A percentile compares a stretch with the other conserved stretches of the same genome.
Evolutionary conservation across 1,284 basidiomycete genomes (phyloP).

Genomic region (Irpex sp.): DNA sequence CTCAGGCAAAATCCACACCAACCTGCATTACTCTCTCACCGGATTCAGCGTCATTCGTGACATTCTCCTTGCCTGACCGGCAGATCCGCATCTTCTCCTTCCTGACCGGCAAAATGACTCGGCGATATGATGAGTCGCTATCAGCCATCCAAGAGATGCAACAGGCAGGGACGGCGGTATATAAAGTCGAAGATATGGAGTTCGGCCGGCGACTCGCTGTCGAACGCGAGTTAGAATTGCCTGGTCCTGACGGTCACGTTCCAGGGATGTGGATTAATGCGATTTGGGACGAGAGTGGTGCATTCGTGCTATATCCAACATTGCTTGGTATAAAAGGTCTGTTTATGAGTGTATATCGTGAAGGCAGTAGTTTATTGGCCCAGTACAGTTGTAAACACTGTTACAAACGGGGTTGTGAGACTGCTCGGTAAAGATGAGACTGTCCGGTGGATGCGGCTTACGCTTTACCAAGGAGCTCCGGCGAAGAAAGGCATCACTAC

Average conservation of each 20-base stretch:
- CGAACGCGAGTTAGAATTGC: conserved; percentile 87
- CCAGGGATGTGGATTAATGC: conserved; percentile 78
- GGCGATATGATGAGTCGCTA: conserved; percentile 94
- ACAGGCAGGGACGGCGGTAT: conserved; percentile 86
- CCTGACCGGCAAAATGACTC: conserved; percentile 82
- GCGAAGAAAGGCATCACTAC: conserved; percentile 73
- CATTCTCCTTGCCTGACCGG: conserved; percentile 88
- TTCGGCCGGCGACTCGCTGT: conserved; percentile 93
- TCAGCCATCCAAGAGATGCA: conserved; percentile 95
- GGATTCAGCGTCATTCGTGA: conserved; percentile 82
- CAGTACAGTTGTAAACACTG: conserved; percentile 80
- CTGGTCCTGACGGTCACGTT: conserved; percentile 61
- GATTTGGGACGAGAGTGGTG: conserved; percentile 95
- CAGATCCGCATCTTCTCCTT: conserved; percentile 94
- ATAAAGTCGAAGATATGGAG: conserved; percentile 97
- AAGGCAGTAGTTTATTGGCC: not conserved
- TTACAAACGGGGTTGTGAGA: conserved; percentile 89
- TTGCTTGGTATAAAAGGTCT: conserved; percentile 93
- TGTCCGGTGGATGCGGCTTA: conserved; percentile 84
- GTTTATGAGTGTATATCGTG: conserved; percentile 14
- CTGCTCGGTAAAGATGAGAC: conserved; percentile 94
- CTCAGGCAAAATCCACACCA: conserved; percentile 83
- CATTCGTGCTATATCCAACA: conserved; percentile 90
- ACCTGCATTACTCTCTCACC: conserved; percentile 90
- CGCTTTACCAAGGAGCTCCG: conserved; percentile 90